phyloP scores from a whole-genome alignment of 495 filamentous ascomycete genomes.

The Hyaloscypha variabilis region DNA sequence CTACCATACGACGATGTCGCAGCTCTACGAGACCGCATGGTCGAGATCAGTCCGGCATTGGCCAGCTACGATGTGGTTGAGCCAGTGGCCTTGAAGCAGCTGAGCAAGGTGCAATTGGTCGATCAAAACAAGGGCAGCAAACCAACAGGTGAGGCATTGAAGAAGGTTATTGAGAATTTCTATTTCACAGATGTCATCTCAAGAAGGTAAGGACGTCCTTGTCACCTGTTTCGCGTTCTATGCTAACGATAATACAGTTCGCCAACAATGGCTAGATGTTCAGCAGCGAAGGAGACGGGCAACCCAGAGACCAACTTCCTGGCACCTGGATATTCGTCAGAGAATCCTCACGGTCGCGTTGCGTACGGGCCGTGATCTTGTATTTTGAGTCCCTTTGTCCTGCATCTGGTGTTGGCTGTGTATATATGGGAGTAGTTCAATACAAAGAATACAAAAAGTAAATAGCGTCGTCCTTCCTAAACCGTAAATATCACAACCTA shows the following conservation, averaged over 20 bases:
- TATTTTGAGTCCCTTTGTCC: constrained; percentile 27
- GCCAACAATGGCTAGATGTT: constrained; percentile 96
- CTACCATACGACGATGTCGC: constrained; percentile 94
- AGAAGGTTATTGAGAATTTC: constrained; percentile 88
- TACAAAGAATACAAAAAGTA: constrained; percentile 21
- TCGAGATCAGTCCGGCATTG: constrained; percentile 87
- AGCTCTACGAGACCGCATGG: constrained; percentile 86
- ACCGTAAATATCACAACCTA: neutral
- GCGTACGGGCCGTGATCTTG: constrained; percentile 31
- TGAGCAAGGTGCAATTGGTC: constrained; percentile 90
- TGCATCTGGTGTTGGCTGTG: constrained; percentile 28
- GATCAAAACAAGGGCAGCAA: constrained; percentile 92
- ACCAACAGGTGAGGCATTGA: constrained; percentile 66
- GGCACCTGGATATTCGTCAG: constrained; percentile 61
- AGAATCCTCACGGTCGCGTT: constrained; percentile 25
- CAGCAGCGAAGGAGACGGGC: constrained; percentile 72
- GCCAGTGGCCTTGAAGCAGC: constrained; percentile 63
- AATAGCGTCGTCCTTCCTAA: neutral
- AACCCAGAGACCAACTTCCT: constrained; percentile 83
- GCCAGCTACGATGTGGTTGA: constrained; percentile 90
- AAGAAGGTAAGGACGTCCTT: constrained; percentile 66
- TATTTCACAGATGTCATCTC: constrained; percentile 97
- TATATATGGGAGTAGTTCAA: constrained; percentile 35
- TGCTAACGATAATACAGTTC: constrained; percentile 60
- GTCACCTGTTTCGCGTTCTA: neutral